Evolutionary conservation across 208 protist genomes (phyloP).

Genomic region (Entamoeba invadens): DNA sequence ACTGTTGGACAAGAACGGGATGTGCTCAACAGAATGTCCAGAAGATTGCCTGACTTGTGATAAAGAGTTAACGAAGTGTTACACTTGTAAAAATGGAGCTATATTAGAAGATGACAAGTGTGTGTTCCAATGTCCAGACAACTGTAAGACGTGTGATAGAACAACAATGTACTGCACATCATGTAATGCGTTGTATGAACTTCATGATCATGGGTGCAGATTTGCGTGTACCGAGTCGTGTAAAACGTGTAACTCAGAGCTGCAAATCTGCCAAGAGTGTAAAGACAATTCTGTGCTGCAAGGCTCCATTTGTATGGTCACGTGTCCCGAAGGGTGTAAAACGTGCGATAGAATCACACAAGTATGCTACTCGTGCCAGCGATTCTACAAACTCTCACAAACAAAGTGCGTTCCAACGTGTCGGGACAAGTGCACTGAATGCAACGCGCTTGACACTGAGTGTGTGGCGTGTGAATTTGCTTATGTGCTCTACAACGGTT

Average conservation of each 20-base stretch:
- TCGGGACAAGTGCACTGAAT: background rate
- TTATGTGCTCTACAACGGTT: background rate
- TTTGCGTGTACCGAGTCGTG: background rate
- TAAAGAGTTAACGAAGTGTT: background rate
- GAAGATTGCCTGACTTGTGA: background rate
- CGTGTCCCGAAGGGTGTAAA: background rate
- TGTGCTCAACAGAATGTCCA: background rate
- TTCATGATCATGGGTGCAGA: background rate
- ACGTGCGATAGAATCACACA: background rate
- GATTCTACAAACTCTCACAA: background rate
- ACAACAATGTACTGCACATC: background rate
- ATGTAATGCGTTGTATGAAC: background rate
- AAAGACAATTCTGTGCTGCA: background rate
- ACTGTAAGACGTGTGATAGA: background rate
- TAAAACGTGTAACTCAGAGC: background rate
- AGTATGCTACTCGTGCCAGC: background rate
- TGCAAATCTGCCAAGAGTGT: background rate
- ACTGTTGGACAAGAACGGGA: background rate
- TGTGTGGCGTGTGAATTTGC: background rate
- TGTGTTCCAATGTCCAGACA: background rate
- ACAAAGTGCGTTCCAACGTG: background rate
- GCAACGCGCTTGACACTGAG: background rate
- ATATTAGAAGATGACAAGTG: background rate
- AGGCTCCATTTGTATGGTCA: background rate
- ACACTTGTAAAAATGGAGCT: background rate